Percentiles rank a stretch among this genome's conserved stretches.
phyloP scores from a whole-genome alignment of 2,329 filamentous ascomycete species.

The Cytospora chrysosperma region DNA sequence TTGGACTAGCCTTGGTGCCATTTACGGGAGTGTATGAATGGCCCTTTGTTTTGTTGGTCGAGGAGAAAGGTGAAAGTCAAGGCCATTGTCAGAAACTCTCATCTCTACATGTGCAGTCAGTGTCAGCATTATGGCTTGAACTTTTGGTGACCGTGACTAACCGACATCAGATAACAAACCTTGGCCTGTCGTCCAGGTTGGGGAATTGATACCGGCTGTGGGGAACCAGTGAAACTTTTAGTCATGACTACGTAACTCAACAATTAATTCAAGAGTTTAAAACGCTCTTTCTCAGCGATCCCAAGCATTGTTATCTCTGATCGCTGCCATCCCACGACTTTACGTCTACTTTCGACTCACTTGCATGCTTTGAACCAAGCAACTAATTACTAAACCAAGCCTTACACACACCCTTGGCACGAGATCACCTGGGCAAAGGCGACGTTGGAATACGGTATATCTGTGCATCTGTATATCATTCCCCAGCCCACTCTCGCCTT shows the following conservation, averaged over 20 bases:
- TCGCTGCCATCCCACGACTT: not conserved
- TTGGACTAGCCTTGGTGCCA: not conserved
- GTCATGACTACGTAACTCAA: not conserved
- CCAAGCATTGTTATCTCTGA: not conserved
- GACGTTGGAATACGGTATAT: no score
- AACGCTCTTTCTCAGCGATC: not conserved
- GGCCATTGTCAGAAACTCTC: not conserved
- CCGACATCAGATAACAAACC: constrained; percentile 14
- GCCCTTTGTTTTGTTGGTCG: not conserved
- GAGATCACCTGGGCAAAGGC: no score
- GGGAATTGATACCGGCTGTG: constrained; percentile 5
- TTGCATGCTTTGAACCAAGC: not conserved
- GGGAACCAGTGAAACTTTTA: constrained; percentile 11
- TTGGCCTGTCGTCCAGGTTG: constrained; percentile 1
- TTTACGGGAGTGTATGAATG: not conserved
- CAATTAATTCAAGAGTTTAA: not conserved
- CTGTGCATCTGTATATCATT: no score
- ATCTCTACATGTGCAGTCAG: not conserved
- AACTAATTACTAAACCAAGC: no score
- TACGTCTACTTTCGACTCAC: not conserved
- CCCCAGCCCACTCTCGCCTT: not conserved
- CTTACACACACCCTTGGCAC: not conserved
- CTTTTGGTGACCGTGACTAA: constrained; percentile 2
- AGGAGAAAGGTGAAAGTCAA: not conserved
- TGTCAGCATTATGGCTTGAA: not conserved